These are phyloP conservation scores for Fusarium citri DNA, from an alignment of 2,329 filamentous ascomycete species.

Conservation along the genomic window DNA sequence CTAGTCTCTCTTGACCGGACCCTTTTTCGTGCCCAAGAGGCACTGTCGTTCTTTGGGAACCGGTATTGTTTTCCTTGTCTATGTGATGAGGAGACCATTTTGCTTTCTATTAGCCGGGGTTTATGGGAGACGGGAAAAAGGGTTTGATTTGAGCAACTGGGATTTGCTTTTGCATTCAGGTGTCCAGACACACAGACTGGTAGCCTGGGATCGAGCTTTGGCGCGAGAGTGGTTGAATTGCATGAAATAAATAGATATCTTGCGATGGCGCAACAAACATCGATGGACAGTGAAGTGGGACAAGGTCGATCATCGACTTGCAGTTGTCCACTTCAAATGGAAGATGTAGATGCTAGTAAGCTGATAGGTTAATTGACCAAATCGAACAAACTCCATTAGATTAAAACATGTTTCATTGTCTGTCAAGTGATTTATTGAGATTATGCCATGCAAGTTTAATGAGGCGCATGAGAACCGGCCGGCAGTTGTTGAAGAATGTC, in stretches of 20 bases:
- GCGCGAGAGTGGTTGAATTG: conserved; percentile 33
- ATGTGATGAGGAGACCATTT: conserved; percentile 26
- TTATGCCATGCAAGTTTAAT: background rate
- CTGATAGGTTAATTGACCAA: conserved; percentile 37
- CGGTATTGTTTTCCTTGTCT: conserved; percentile 28
- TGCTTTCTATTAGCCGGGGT: conserved; percentile 41
- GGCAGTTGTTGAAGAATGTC: conserved; percentile 2
- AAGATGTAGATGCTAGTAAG: conserved; percentile 37
- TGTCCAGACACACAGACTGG: conserved; percentile 22
- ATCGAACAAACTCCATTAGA: conserved; percentile 16
- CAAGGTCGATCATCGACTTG: conserved; percentile 15
- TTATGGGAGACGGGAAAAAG: conserved; percentile 41
- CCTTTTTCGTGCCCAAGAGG: conserved; percentile 24
- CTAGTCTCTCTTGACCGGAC: conserved; percentile 23
- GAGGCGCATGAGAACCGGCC: background rate
- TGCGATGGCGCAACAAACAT: conserved; percentile 21
- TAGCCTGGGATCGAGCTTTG: conserved; percentile 34
- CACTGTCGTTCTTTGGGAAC: conserved; percentile 39
- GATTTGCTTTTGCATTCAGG: conserved; percentile 40
- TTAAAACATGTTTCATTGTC: background rate
- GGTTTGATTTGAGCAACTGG: conserved; percentile 45
- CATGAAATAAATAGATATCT: conserved; percentile 39
- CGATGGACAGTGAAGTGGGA: conserved; percentile 14
- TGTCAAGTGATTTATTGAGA: conserved; percentile 10
- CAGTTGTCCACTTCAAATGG: conserved; percentile 21